Evolutionary conservation across 805 yeast genomes (phyloP), one percentile per base, ranked within the genome.

Genomic region (Nakazawaea anatomiae): DNA sequence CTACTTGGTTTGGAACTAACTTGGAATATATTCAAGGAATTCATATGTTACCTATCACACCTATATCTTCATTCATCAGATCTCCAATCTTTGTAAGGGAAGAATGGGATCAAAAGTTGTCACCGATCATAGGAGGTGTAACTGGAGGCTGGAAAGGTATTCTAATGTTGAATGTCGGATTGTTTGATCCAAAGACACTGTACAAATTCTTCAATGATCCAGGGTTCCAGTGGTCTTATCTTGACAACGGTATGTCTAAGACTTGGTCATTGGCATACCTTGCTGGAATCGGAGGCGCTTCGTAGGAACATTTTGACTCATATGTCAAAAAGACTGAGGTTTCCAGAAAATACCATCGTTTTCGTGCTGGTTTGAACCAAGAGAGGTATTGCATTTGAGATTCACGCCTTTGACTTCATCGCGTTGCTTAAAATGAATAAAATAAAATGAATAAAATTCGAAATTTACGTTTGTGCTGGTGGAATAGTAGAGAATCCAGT

Each of bases 41-140:
- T 53, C 90, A 86, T 63, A 86, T 85, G 90, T 61, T 86, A 39
- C 91, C 91, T 27, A 69, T 80, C 31, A 83, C 87, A 0, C 86
- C 89, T 1, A 72, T 74, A 14, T 79, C 86, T 28, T 72, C 83
- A 1, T 76, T 67, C 53, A 72, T 84, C 41, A 74, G 91, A 52
- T 64, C 69, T 14, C 74, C 83, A 1, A 58, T 60, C 11, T 82
- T 77, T 63, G 80, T 77, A 6, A 52, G 60, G 42, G 70, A 78
- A 58, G 83, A 71, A 58, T 67, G 77, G 77, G 59, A 69, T 46
- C 51, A 59, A 54, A 45, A 53, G 56, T 60, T 66, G 31, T 59
- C 60, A 6, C 52, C 63, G 0, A 61, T 79, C 29, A 71, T 76
- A 18, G 71, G 60, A 30, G 55, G 59, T 2, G 67, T 82, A 6